Conservation (phyloP, 441 rosid genomes). For the Adansonia gregorii region DNA sequence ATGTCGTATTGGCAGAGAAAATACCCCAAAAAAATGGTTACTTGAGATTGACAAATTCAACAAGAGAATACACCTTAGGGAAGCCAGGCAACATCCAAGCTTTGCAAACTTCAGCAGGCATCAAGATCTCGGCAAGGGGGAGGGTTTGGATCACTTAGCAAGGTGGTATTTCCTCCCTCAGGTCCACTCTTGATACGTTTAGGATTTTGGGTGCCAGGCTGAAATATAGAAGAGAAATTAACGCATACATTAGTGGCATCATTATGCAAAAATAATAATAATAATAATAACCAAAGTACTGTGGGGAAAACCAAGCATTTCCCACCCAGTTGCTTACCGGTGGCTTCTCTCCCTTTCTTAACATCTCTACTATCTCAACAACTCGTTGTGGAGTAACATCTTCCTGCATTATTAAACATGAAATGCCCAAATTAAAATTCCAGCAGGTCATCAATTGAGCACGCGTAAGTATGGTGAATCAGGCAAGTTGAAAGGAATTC, state of each 20-base stretch:
- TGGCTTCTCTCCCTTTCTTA: conserved; percentile 87
- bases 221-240: conserved; percentile 28
- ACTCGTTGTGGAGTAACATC: conserved; percentile 87
- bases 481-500: conserved; percentile 5
- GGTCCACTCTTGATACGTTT: conserved; percentile 83
- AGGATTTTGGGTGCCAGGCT: conserved; percentile 96
- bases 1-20: conserved; percentile 28
- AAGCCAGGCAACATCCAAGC: conserved; percentile 38
- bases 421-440: conserved; percentile 23
- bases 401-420: conserved; percentile 64
- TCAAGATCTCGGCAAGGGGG: conserved; percentile 94
- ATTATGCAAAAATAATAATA: not conserved
- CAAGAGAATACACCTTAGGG: conserved; percentile 25
- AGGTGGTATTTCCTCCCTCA: conserved; percentile 88
- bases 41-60: conserved; percentile 29
- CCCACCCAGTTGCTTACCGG: conserved; percentile 56
- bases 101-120: conserved; percentile 68
- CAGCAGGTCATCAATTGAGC: not conserved
- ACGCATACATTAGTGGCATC: not conserved
- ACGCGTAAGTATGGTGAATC: not conserved
- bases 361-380: conserved; percentile 86
- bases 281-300: not conserved
- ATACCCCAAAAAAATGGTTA: conserved; percentile 28
- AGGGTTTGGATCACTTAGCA: conserved; percentile 80
- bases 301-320: conserved; percentile 13